Evolutionary conservation across 371 early-diverging fungal genomes (phyloP).

Genomic region (Thermomucor indicae-seudaticae): DNA sequence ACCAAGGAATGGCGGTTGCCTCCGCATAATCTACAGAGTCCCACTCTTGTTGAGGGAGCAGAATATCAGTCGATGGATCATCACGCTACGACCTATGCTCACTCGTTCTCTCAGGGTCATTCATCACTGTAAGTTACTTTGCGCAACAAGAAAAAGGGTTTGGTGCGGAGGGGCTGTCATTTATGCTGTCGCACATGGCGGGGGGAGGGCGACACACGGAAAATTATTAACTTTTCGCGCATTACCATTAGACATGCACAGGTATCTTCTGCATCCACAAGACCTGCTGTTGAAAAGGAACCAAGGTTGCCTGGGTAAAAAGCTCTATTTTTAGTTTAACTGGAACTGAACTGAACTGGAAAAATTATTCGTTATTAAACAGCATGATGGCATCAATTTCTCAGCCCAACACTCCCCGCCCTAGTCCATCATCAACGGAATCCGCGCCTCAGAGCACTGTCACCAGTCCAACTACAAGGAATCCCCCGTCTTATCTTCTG

Average conservation of each 20-base stretch:
- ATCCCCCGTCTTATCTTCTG: conserved; percentile 21
- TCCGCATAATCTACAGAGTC: neutral
- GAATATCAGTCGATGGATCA: neutral
- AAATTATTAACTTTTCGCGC: neutral
- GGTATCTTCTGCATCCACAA: neutral
- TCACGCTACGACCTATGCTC: neutral
- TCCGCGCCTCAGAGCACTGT: conserved; percentile 10
- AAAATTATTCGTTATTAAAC: neutral
- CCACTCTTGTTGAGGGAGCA: neutral
- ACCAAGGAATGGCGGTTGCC: neutral
- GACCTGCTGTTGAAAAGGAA: neutral
- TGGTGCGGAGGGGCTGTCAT: no score
- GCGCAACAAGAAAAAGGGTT: no score
- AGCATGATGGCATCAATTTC: conserved; percentile 44
- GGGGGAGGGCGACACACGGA: neutral
- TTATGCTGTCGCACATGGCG: neutral
- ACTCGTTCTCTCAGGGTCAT: neutral
- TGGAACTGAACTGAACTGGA: neutral
- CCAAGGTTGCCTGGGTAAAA: no score
- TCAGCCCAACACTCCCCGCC: conserved; percentile 48
- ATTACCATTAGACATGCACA: neutral
- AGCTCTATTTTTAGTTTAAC: no score
- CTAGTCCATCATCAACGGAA: conserved; percentile 18
- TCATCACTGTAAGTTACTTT: neutral
- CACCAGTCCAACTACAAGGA: neutral